These are phyloP conservation scores for Suzukiozyma palmioleophila DNA, from an alignment of 1,139 yeast genomes.

Conservation along the genomic window DNA sequence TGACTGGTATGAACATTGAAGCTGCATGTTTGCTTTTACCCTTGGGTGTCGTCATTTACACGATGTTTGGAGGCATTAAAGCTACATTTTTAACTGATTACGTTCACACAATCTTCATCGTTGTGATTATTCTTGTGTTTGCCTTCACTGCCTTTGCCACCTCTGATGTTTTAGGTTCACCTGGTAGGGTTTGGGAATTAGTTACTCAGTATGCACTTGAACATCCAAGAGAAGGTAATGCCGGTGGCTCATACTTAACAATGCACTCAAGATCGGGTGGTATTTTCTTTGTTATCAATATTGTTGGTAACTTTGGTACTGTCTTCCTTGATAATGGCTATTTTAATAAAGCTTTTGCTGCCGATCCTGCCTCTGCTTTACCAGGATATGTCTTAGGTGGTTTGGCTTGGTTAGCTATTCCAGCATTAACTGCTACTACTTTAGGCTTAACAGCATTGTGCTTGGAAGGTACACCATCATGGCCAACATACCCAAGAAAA, in stretches of 20 bases:
- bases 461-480: conserved; percentile 58
- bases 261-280: conserved; percentile 77
- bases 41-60: conserved; percentile 76
- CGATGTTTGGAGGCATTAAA: conserved; percentile 84
- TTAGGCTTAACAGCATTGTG: conserved; percentile 80
- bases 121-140: conserved; percentile 57
- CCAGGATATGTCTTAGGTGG: conserved; percentile 93
- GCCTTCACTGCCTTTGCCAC: conserved; percentile 65
- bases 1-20: conserved; percentile 79
- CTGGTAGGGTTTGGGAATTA: conserved; percentile 71
- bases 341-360: conserved; percentile 87
- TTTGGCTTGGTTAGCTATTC: conserved; percentile 89
- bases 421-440: conserved; percentile 75
- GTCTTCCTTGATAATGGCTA: conserved; percentile 87
- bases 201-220: conserved; percentile 53
- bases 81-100: conserved; percentile 89
- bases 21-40: conserved; percentile 83
- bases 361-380: conserved; percentile 76
- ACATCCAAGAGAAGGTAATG: conserved; percentile 69
- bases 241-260: conserved; percentile 73
- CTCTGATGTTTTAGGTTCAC: conserved; percentile 64
- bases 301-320: conserved; percentile 86
- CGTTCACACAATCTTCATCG: conserved; percentile 64
- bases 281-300: conserved; percentile 75
- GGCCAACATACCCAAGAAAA: conserved; percentile 73